phyloP scores from a whole-genome alignment of 345 rosid species.

The Eucalyptus regnans region DNA sequence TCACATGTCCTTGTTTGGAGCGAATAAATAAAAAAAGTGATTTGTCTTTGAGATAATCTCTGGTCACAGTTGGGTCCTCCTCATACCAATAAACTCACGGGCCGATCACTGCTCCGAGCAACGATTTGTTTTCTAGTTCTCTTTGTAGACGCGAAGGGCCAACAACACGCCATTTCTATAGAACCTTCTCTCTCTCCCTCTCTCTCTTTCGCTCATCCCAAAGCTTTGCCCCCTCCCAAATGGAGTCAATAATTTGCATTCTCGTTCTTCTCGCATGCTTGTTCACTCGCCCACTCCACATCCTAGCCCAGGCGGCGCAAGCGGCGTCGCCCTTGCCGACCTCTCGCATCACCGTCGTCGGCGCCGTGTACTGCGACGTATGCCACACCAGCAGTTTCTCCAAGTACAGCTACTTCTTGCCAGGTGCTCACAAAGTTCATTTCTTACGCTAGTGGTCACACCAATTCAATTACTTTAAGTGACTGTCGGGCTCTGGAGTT shows the following conservation, averaged over 20 bases:
- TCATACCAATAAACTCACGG: slow-evolving; percentile 59
- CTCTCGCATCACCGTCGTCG: slow-evolving; percentile 59
- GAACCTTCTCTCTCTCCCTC: slow-evolving; percentile 17
- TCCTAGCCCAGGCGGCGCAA: neutral
- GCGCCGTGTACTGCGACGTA: slow-evolving; percentile 70
- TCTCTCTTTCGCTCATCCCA: neutral
- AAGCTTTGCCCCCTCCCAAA: neutral
- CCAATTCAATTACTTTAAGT: neutral
- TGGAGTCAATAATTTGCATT: neutral
- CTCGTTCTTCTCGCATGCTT: slow-evolving; percentile 30
- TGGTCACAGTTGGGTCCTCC: slow-evolving; percentile 24
- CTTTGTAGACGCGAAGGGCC: neutral
- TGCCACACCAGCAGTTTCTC: slow-evolving; percentile 60
- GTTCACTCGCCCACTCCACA: slow-evolving; percentile 9
- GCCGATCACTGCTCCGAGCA: slow-evolving; percentile 4
- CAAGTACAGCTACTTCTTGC: slow-evolving; percentile 74
- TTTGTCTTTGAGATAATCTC: neutral
- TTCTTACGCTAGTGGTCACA: neutral
- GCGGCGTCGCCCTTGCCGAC: slow-evolving; percentile 3
- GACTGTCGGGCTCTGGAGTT: neutral
- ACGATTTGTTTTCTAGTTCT: neutral
- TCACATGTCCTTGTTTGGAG: slow-evolving; percentile 93
- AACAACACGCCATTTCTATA: neutral
- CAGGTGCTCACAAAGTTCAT: slow-evolving; percentile 31
- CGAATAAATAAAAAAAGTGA: slow-evolving; percentile 18